These are phyloP conservation scores for Ogataea kodamae DNA, from an alignment of 805 yeast genomes.

Conservation along the genomic window DNA sequence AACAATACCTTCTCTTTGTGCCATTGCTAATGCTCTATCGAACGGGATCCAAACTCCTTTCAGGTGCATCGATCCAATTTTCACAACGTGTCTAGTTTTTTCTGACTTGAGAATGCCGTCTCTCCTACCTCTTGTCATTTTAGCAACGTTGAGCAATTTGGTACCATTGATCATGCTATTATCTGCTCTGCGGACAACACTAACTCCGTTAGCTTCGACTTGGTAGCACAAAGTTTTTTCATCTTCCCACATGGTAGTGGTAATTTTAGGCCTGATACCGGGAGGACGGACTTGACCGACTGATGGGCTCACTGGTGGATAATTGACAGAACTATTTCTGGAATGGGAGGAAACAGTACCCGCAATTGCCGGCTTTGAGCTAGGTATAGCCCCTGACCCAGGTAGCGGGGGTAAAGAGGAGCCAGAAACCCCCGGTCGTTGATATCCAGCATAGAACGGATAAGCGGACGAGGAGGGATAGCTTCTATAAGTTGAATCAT, in stretches of 20 bases:
- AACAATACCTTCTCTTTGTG: conserved; percentile 59
- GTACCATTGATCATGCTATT: conserved; percentile 71
- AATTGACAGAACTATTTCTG: conserved; percentile 16
- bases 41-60: conserved; percentile 74
- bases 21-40: conserved; percentile 62
- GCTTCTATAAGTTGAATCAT: conserved; percentile 19
- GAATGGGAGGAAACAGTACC: conserved; percentile 11
- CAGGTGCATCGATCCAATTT: conserved; percentile 68
- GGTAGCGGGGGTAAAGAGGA: conserved; percentile 15
- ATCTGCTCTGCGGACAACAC: conserved; percentile 63
- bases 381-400: conserved; percentile 7
- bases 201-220: conserved; percentile 62
- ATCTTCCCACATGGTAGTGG: conserved; percentile 72
- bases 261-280: conserved; percentile 53
- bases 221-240: conserved; percentile 66
- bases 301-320: conserved; percentile 27
- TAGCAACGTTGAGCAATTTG: conserved; percentile 61
- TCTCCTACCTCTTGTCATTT: conserved; percentile 67
- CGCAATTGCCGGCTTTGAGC: conserved; percentile 7
- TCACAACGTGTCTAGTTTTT: conserved; percentile 61
- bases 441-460: conserved; percentile 16
- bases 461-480: conserved; percentile 19
- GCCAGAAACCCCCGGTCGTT: conserved; percentile 14
- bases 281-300: conserved; percentile 40
- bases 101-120: conserved; percentile 67